Percentiles rank a stretch among this genome's conserved stretches.
Conservation (phyloP, 306 rosid genomes). For the Prinsepia uniflora region DNA sequence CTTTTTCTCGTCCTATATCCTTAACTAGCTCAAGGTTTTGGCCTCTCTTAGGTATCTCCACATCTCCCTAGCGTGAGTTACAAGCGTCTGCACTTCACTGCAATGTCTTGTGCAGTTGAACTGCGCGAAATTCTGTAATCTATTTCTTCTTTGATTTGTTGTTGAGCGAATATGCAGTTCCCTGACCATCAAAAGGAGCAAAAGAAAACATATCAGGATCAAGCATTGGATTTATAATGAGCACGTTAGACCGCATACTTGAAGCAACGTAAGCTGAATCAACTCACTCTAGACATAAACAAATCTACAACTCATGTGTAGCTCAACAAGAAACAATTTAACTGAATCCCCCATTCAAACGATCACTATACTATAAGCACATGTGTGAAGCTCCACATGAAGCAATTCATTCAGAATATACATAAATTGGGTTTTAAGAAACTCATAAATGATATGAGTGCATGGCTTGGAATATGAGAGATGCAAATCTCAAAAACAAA, state of each 20-base stretch:
- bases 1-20: slow-evolving; percentile 39
- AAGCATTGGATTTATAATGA: neutral
- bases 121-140: slow-evolving; percentile 32
- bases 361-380: neutral
- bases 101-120: slow-evolving; percentile 43
- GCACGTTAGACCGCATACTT: neutral
- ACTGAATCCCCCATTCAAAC: neutral
- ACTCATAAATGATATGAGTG: neutral
- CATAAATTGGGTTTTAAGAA: neutral
- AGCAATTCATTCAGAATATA: neutral
- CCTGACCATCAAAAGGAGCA: slow-evolving; percentile 44
- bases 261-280: neutral
- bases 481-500: neutral
- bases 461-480: neutral
- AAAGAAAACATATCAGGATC: slow-evolving; percentile 8
- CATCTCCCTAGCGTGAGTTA: slow-evolving; percentile 43
- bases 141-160: slow-evolving; percentile 81
- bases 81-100: slow-evolving; percentile 43
- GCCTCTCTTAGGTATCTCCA: slow-evolving; percentile 42
- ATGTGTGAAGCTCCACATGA: neutral
- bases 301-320: neutral
- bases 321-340: neutral
- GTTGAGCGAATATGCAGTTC: slow-evolving; percentile 67
- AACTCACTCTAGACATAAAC: neutral
- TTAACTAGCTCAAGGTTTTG: slow-evolving; percentile 34